Evolutionary conservation across 2,329 filamentous ascomycete genomes (phyloP), one percentile per base, ranked within the genome.

Genomic region (Xylariaceae sp.): DNA sequence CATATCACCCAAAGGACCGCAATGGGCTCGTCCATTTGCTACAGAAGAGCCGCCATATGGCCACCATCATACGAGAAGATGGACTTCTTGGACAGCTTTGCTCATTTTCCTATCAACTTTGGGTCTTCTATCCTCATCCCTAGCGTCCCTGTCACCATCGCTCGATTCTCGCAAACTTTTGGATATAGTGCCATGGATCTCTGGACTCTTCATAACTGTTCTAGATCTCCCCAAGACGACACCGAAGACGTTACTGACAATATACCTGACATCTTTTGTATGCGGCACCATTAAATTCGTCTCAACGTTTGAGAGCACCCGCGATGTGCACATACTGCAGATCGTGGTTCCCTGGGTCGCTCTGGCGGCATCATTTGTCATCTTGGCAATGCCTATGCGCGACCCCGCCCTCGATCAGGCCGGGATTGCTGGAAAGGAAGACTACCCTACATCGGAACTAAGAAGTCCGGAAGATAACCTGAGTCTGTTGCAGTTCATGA

Each of bases 401-500:
- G 81, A 89, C 59, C 82, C 85, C 0, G 69, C 69, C 0, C 69
- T 87, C 3, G 75, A 80, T 17, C 75, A 71, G 2, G 72, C 80
- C 7, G 81, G 80, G 0, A 90, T 92, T 58, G 85, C 85, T 55
- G 73, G 75, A 13, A 78, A 83, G 1, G 84, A 81, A 56, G 75
- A 78, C 15, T 64, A 73, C 3, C 84, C 89, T 1, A 86, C 80
- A 0, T 78, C 75, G 2, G 73, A 78, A 1, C 75, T 89, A n/a
- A 87, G 90, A 57, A 85, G 82, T 44, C 80, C 92, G 0, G 92
- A 96, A 71, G 92, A 96, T 66, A 85, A 88, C 63, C 72, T 96
- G 23, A 88, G 82, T 0, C 77, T 92, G 0, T 92, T 90, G 82
- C 88, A 92, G 65, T 96, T 90, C 74, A 88, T 93, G 83, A 87